These are phyloP conservation scores for Croton laevigatus DNA, from an alignment of 441 rosid genomes.

Conservation along the genomic window DNA sequence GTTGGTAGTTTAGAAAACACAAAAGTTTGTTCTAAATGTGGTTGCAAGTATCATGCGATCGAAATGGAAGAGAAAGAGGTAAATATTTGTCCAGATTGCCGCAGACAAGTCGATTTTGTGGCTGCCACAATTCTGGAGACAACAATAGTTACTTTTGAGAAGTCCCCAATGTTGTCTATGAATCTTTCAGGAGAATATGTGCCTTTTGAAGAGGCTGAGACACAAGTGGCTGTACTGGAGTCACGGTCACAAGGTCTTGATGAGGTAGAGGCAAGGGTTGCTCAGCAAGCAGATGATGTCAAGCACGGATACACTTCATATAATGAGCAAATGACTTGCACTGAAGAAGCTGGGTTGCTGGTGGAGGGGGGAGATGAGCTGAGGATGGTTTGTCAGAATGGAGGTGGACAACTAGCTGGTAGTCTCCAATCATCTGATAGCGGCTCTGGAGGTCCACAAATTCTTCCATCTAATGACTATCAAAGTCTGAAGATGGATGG, in stretches of 20 bases:
- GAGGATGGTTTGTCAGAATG: slow-evolving; percentile 34
- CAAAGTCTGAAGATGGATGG: slow-evolving; percentile 30
- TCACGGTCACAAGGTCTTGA: slow-evolving; percentile 31
- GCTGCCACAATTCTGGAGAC: slow-evolving; percentile 32
- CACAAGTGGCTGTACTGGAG: slow-evolving; percentile 29
- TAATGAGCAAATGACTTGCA: slow-evolving; percentile 30
- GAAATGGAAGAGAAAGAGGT: slow-evolving; percentile 39
- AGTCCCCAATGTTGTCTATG: slow-evolving; percentile 24
- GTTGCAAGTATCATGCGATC: slow-evolving; percentile 42
- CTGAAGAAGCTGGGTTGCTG: slow-evolving; percentile 31
- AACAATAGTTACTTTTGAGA: slow-evolving; percentile 30
- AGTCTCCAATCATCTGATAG: slow-evolving; percentile 30
- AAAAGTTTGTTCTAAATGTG: slow-evolving; percentile 61
- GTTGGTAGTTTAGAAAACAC: slow-evolving; percentile 41
- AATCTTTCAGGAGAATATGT: slow-evolving; percentile 33
- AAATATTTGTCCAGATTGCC: slow-evolving; percentile 72
- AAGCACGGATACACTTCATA: slow-evolving; percentile 30
- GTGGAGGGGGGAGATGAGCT: slow-evolving; percentile 44
- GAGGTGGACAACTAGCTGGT: slow-evolving; percentile 35
- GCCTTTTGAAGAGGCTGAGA: slow-evolving; percentile 32
- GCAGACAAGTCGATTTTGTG: slow-evolving; percentile 36
- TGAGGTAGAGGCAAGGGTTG: slow-evolving; percentile 30
- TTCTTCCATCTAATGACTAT: slow-evolving; percentile 32
- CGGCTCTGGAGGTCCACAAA: slow-evolving; percentile 36
- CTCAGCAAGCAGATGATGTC: slow-evolving; percentile 36